These are phyloP conservation scores for Trichoderma sp. DNA, from an alignment of 2,329 filamentous ascomycete genomes.

Conservation along the genomic window DNA sequence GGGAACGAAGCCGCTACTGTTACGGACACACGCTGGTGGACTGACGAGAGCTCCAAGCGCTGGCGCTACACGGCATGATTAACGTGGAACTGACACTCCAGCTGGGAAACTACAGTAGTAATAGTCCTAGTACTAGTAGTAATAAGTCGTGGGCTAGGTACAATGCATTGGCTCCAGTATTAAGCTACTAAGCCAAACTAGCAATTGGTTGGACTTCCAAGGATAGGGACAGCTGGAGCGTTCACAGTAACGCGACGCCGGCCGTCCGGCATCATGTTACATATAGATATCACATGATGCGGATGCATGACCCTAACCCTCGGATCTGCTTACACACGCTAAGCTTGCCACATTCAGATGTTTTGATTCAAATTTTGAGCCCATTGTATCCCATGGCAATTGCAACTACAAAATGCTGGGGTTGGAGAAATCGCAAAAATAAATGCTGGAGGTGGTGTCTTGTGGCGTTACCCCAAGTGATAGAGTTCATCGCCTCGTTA, in stretches of 20 bases:
- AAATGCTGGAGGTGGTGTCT: neutral
- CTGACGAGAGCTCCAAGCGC: constrained; percentile 35
- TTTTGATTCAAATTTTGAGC: neutral
- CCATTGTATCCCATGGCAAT: neutral
- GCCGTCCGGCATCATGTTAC: neutral
- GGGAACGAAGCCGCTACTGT: constrained; percentile 33
- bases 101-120: neutral
- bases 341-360: neutral
- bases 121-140: too few relatives aligned
- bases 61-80: constrained; percentile 29
- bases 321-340: neutral
- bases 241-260: neutral
- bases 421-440: too few relatives aligned
- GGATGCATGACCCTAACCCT: neutral
- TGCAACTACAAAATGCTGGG: too few relatives aligned
- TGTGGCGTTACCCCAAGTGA: neutral
- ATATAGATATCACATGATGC: neutral
- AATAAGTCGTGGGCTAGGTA: too few relatives aligned
- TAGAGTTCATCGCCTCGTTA: neutral
- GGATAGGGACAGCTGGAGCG: neutral
- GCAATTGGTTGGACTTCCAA: too few relatives aligned
- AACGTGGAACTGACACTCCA: too few relatives aligned
- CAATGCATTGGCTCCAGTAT: too few relatives aligned
- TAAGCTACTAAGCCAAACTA: too few relatives aligned
- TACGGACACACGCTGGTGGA: constrained; percentile 35